phyloP scores from a whole-genome alignment of 331 rosid species.

The Quercus phellos region DNA sequence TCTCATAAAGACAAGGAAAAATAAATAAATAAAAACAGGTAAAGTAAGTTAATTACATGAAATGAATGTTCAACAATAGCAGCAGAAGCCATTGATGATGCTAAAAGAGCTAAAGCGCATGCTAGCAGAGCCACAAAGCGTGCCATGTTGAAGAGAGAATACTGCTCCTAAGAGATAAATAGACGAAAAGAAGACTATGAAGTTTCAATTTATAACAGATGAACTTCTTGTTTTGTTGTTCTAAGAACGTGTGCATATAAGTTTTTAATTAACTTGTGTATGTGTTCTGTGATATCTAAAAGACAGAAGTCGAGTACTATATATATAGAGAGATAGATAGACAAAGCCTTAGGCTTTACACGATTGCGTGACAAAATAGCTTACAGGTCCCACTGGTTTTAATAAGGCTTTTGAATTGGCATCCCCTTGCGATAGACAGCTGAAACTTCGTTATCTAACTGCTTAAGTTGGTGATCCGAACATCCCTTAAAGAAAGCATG shows the following conservation, averaged over 20 bases:
- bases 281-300: neutral
- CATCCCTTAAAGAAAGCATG: neutral
- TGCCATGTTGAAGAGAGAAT: slow-evolving; percentile 5
- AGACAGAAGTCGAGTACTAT: neutral
- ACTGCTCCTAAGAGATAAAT: neutral
- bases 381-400: neutral
- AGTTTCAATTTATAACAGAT: neutral
- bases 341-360: neutral
- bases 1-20: neutral
- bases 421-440: neutral
- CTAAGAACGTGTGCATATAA: neutral
- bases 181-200: neutral
- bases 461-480: neutral
- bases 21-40: neutral
- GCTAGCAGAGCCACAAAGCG: slow-evolving; percentile 21
- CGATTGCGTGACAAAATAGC: neutral
- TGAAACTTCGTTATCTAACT: slow-evolving; percentile 3
- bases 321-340: neutral
- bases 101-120: slow-evolving; percentile 21
- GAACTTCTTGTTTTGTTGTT: neutral
- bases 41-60: slow-evolving; percentile 8
- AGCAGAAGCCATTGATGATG: slow-evolving; percentile 34
- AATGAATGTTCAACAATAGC: slow-evolving; percentile 38
- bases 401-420: neutral
- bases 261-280: neutral